phyloP scores from a whole-genome alignment of 192 early-diverging fungal genomes.

The Coemansia reversa region DNA sequence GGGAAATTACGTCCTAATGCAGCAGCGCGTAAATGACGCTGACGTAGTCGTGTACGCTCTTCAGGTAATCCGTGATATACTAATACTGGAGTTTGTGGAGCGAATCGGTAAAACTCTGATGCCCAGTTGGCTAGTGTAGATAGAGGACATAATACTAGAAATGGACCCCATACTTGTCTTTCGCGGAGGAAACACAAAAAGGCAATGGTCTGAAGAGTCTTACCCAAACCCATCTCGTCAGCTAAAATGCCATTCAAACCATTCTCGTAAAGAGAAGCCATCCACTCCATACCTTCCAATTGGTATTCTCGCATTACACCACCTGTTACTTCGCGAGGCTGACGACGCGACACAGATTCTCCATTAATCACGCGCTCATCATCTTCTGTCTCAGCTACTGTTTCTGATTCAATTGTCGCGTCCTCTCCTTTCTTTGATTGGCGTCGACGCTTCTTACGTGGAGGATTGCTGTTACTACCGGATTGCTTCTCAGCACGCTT shows the following conservation, averaged over 20 bases:
- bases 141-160: constrained; percentile 84
- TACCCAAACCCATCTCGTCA: constrained; percentile 94
- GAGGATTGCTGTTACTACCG: constrained; percentile 32
- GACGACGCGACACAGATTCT: constrained; percentile 60
- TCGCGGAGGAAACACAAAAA: constrained; percentile 82
- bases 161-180: constrained; percentile 80
- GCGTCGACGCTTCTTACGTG: background rate
- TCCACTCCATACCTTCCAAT: constrained; percentile 92
- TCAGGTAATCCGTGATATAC: constrained; percentile 81
- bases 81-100: constrained; percentile 75
- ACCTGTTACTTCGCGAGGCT: constrained; percentile 79
- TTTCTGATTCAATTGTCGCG: background rate
- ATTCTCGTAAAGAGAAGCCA: constrained; percentile 92
- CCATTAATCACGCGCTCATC: constrained; percentile 29
- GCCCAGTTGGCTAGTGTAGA: constrained; percentile 93
- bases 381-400: background rate
- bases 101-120: constrained; percentile 84
- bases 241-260: constrained; percentile 95
- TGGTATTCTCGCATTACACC: constrained; percentile 93
- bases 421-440: background rate
- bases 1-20: constrained; percentile 66
- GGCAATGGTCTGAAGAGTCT: constrained; percentile 93
- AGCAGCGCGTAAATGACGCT: constrained; percentile 5
- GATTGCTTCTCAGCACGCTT: constrained; percentile 69
- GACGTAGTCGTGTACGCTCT: constrained; percentile 65